Evolutionary conservation across 2,329 filamentous ascomycete species (phyloP).

Genomic region (Fusarium tjaetaba): DNA sequence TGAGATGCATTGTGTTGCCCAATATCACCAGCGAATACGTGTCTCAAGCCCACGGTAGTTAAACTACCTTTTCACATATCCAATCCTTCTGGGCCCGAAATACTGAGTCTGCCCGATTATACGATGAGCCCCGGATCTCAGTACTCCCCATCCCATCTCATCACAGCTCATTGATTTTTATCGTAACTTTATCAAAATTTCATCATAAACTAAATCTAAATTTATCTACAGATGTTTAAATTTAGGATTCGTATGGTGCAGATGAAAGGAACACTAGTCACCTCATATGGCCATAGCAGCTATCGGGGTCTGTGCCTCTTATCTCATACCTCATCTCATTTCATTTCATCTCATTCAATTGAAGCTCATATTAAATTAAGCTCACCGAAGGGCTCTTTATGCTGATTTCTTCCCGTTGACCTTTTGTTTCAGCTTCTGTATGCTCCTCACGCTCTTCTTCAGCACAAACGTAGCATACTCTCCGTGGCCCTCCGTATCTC

Average conservation of each 20-base stretch:
- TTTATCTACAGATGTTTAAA: too few relatives aligned
- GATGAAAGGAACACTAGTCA: too few relatives aligned
- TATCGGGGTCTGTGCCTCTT: too few relatives aligned
- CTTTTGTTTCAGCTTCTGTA: conserved; percentile 40
- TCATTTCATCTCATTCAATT: neutral
- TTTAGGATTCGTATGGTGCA: too few relatives aligned
- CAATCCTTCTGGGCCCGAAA: too few relatives aligned
- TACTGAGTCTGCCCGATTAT: too few relatives aligned
- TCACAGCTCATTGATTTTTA: too few relatives aligned
- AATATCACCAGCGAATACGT: neutral
- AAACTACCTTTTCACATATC: fast-evolving
- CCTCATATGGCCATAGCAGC: too few relatives aligned
- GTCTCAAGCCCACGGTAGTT: fast-evolving
- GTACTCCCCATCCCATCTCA: too few relatives aligned
- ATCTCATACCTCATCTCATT: neutral
- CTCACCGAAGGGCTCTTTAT: fast-evolving
- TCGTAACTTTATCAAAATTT: too few relatives aligned
- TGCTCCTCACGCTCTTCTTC: neutral
- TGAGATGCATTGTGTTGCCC: fast-evolving
- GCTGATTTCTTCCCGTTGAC: conserved; percentile 15
- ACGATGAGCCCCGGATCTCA: neutral
- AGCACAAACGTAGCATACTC: conserved; percentile 44
- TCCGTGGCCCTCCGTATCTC: conserved; percentile 41
- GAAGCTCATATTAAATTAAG: fast-evolving
- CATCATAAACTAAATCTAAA: too few relatives aligned